Evolutionary conservation across 768 basidiomycete genomes (phyloP).

Genomic region (Russula sp.): DNA sequence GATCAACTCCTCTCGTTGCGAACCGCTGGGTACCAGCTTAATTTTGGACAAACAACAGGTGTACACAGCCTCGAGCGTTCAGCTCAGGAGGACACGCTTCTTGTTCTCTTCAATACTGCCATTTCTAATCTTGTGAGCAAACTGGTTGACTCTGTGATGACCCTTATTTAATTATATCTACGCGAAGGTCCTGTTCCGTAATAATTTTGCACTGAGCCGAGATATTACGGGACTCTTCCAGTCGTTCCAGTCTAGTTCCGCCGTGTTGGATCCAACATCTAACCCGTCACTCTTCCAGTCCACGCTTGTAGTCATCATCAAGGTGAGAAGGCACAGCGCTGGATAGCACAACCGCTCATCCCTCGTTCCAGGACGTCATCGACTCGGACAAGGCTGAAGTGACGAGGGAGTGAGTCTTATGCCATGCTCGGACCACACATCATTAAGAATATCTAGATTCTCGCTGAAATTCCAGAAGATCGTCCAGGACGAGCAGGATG

Average conservation of each 20-base stretch:
- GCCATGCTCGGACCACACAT: background rate
- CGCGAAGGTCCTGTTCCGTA: conserved; percentile 55
- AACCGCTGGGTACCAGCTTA: background rate
- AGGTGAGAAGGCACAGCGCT: conserved; percentile 30
- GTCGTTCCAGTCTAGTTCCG: conserved; percentile 52
- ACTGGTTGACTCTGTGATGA: background rate
- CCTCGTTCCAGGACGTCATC: conserved; percentile 46
- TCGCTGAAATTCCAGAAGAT: conserved; percentile 53
- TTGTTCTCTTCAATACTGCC: conserved; percentile 59
- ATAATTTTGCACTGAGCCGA: conserved; percentile 56
- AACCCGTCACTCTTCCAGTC: conserved; percentile 57
- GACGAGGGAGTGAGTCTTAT: conserved; percentile 42
- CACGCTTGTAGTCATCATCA: conserved; percentile 57
- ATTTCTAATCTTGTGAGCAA: conserved; percentile 48
- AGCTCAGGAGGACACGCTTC: conserved; percentile 54
- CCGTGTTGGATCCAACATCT: conserved; percentile 49
- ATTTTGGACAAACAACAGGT: conserved; percentile 28
- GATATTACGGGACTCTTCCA: conserved; percentile 56
- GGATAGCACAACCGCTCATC: no score
- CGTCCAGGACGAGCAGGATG: conserved; percentile 52
- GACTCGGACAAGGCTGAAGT: conserved; percentile 56
- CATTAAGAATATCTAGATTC: conserved; percentile 33
- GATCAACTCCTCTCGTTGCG: background rate
- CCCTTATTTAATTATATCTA: background rate
- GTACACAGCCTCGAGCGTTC: conserved; percentile 61